These are phyloP conservation scores for Candida sp. DNA, from an alignment of 1,139 yeast species.

Conservation along the genomic window DNA sequence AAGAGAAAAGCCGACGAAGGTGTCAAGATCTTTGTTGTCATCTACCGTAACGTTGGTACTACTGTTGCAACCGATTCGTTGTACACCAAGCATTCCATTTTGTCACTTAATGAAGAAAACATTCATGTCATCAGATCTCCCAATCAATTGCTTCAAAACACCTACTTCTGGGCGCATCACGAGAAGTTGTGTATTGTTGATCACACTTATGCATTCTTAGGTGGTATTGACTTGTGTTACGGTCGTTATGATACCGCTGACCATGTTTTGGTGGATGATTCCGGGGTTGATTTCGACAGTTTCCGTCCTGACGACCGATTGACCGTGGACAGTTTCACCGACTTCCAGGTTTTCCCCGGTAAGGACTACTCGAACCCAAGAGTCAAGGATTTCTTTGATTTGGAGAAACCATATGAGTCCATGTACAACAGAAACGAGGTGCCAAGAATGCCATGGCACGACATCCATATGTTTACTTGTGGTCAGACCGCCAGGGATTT, in stretches of 20 bases:
- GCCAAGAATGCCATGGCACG: conserved; percentile 99
- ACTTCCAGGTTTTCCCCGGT: conserved; percentile 88
- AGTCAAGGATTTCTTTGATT: conserved; percentile 79
- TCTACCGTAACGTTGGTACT: conserved; percentile 94
- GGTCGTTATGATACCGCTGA: conserved; percentile 98
- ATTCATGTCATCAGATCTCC: conserved; percentile 95
- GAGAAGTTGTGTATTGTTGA: conserved; percentile 91
- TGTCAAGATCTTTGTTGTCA: conserved; percentile 85
- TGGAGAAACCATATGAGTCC: conserved; percentile 88
- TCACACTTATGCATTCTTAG: conserved; percentile 87
- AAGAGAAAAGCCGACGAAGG: conserved; percentile 95
- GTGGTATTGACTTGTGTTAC: conserved; percentile 95
- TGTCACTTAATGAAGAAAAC: conserved; percentile 81
- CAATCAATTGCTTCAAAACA: conserved; percentile 90
- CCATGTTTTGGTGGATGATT: conserved; percentile 87
- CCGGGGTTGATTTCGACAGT: conserved; percentile 42
- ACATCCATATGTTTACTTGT: conserved; percentile 93
- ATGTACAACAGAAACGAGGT: conserved; percentile 83
- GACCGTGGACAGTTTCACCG: conserved; percentile 37
- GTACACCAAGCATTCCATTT: conserved; percentile 92
- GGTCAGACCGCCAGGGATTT: conserved; percentile 98
- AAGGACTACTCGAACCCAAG: conserved; percentile 98
- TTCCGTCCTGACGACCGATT: conserved; percentile 31
- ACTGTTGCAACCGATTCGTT: conserved; percentile 94
- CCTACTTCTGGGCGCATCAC: conserved; percentile 99